Base-by-base conservation (phyloP, 306 rosid genomes). In the Cucurbita pepo region DNA sequence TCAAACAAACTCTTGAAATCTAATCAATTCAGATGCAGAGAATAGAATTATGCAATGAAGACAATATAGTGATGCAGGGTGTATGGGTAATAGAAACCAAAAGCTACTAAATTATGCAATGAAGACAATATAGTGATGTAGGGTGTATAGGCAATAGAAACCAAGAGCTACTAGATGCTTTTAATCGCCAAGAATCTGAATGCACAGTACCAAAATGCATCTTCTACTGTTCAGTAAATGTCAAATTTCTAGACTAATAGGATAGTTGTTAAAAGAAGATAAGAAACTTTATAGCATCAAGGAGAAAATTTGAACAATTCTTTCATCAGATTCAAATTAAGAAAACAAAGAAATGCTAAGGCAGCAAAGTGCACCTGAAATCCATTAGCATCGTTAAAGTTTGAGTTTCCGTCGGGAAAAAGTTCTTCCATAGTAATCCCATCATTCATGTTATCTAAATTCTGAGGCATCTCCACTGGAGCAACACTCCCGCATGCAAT, bases 311-410 rank as follows among this genome's bases (percentile, higher is more conserved):
- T 25, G 1, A 59, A 25, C 6, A 15, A 34, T 12, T 12, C 43
- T 12, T 12, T 30, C 65, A 34, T 59, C 18, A 34, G 40, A 34
- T 34, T 21, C 53, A 19, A 67, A 67, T 48, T 13, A 30, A 69
- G 19, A 25, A 69, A 69, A 21, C 56, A 69, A 14, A 10, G 1
- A 76, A 51, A 21, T 0, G 60, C 15, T 14, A 72, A 47, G 16
- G 61, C 56, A 37, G 15, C n/a, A 50, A 8, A 67, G 55, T 71
- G 53, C 63, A 87, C 95, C 92, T 88, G 77, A 76, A 5, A 52
- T 56, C 16, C 40, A 58, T 56, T 18, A 64, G 53, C 82, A 72
- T 43, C 75, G 52, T 34, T 56, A 69, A 54, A 12, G 34, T 36
- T 36, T 34, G 12, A 5, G 48, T 71, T 6, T 67, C 58, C 54